phyloP scores from a whole-genome alignment of 805 yeast genomes.

The Metschnikowia bowlesiae region DNA sequence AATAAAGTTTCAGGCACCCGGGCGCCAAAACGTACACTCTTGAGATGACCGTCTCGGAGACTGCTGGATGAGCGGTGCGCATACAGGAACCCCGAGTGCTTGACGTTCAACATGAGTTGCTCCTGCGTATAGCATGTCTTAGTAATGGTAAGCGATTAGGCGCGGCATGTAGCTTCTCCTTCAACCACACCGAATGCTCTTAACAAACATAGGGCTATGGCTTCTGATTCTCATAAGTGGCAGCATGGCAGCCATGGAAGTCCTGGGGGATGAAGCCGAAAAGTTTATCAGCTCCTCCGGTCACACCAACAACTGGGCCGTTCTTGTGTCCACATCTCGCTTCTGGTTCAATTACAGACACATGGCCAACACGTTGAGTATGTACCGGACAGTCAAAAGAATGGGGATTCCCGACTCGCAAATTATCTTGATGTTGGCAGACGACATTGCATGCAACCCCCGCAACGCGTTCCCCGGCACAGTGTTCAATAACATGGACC shows the following conservation, averaged over 20 bases:
- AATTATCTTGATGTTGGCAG: slow-evolving; percentile 91
- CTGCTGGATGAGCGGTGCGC: too few relatives aligned
- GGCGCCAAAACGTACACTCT: too few relatives aligned
- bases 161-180: background rate
- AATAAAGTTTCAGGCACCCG: too few relatives aligned
- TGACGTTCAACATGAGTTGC: too few relatives aligned
- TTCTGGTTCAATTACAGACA: slow-evolving; percentile 99
- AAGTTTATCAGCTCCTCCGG: slow-evolving; percentile 31
- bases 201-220: background rate
- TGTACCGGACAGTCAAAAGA: slow-evolving; percentile 93
- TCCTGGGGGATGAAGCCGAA: slow-evolving; percentile 6
- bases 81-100: too few relatives aligned
- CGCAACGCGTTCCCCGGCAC: slow-evolving; percentile 95
- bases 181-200: background rate
- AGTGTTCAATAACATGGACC: slow-evolving; percentile 89
- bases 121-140: background rate
- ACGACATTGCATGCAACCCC: slow-evolving; percentile 96
- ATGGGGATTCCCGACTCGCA: slow-evolving; percentile 97
- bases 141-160: background rate
- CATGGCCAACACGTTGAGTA: slow-evolving; percentile 91
- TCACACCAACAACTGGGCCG: slow-evolving; percentile 76
- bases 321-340: slow-evolving; percentile 88
- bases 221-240: background rate
- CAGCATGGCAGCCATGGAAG: background rate
- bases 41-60: too few relatives aligned